These are phyloP conservation scores for Plantago ovata DNA, from an alignment of 257 asterid genomes.

Conservation along the genomic window DNA sequence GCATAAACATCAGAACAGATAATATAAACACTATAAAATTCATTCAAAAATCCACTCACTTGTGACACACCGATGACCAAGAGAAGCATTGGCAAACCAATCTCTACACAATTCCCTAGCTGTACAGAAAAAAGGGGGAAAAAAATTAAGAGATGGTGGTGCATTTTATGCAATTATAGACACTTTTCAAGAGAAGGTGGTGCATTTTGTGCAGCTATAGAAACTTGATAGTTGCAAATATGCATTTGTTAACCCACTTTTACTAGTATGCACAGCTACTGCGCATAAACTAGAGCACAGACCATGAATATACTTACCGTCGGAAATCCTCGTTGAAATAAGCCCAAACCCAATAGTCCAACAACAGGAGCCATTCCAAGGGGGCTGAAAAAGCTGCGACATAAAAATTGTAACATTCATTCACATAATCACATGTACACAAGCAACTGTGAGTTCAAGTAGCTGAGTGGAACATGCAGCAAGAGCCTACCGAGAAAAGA, in stretches of 20 bases:
- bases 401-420: conserved; percentile 13
- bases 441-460: conserved; percentile 6
- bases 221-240: no score
- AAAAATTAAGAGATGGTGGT: no score
- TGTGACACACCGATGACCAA: conserved; percentile 81
- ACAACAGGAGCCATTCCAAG: conserved; percentile 98
- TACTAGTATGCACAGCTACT: neutral
- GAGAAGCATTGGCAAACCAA: conserved; percentile 88
- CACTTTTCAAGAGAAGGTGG: no score
- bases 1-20: conserved; percentile 23
- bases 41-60: conserved; percentile 40
- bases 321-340: conserved; percentile 96
- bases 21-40: neutral
- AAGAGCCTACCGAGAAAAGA: conserved; percentile 78
- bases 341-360: conserved; percentile 91
- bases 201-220: no score
- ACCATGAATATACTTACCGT: conserved; percentile 35
- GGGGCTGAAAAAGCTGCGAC: conserved; percentile 88
- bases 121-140: conserved; percentile 42
- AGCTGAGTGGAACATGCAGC: conserved; percentile 4
- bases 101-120: conserved; percentile 93
- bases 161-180: no score
- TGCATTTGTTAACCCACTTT: no score
- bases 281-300: neutral
- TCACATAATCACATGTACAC: conserved; percentile 1